Base-by-base conservation (phyloP, 1,139 yeast genomes). In the Geotrichum fermentans region DNA sequence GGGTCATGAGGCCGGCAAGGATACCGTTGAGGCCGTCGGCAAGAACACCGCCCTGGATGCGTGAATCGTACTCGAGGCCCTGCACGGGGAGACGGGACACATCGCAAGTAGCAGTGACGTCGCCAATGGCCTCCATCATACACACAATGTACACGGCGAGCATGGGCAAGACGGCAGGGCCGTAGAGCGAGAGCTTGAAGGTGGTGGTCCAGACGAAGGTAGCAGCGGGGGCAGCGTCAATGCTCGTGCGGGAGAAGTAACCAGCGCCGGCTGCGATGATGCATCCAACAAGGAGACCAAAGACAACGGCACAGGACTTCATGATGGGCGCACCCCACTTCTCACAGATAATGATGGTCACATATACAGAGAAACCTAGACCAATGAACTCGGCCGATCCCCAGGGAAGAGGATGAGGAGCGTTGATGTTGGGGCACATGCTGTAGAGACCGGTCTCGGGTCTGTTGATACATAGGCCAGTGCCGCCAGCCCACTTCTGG, bases 111-210 rank as follows among this genome's bases (percentile, higher is more conserved):
- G 96, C 96, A 35, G 96, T 87, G 58, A 88, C 80, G 65, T 88
- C 96, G 64, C 96, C 96, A 61, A 88, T 86, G 44, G 95, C 83
- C 70, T 88, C 96, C 87, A 87, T 86, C 78, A 85, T 82, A 59
- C 85, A 69, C 37, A 83, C 87, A 24, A 86, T 72, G 63, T 82
- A 88, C 48, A 87, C 85, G 0, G 95, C 92, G 54, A 88, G 68
- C 70, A 85, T 78, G 16, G 96, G 96, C 47, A 88, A 70, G 14
- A 88, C 88, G 4, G 82, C 78, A 1, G 96, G 96, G 1, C 87
- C 96, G 60, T 88, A 86, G 8, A 88, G 78, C 37, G 72, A 66
- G 50, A 88, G 73, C 57, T 75, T 79, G 72, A 88, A 88, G 10
- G 96, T 87, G 55, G 83, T 82, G 34, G 82, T 88, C 96, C 96